Base-by-base conservation (phyloP, 768 basidiomycete species). In the Lactifluus echinatus region DNA sequence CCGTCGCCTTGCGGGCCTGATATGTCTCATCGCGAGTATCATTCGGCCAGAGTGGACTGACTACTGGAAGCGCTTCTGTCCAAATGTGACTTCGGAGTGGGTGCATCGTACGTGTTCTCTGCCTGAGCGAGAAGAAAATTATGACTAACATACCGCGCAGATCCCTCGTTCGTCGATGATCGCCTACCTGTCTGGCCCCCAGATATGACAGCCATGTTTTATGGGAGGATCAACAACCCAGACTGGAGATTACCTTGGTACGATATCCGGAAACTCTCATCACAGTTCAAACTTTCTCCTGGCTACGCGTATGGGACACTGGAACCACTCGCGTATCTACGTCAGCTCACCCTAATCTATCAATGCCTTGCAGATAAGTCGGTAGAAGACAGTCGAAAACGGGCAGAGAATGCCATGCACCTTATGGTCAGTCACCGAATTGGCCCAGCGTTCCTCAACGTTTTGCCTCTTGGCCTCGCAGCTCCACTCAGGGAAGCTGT, bases 11-110 rank as follows among this genome's bases (percentile, higher is more conserved):
- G 83, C 77, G 8, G 80, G 82, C 8, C 62, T 88, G 29, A 77
- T 89, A 29, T 86, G 85, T 66, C 74, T 75, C 4, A 68, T 87
- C 55, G 83, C 85, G 53, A 66, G 77, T 23, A 72, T 80, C 14
- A 78, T 89, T 15, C 80, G 88, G 19, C 82, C 84, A 0, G 92
- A 92, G 66, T 95, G 93, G 93, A 81, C 81, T 6, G 92, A 96
- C 70, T 93, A 93, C 66, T 95, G 93, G 93, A 85, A 86, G 65
- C 79, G 92, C 12, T 72, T 91, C 40, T 82, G 83, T 63, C 88
- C 91, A 3, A 77, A 79, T 44, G 76, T 77, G 26, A 72, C 78
- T 62, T 70, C 72, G n/a, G 67, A 70, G 28, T 89, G 89, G 89
- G 76, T 49, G 11, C 71, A 10, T 36, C 39, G 26, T 62, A 42